Percentiles rank a stretch among this genome's conserved stretches.
These are phyloP conservation scores for Nymphaea colorata DNA, from an alignment of 164 flowering plant species.

Conservation along the genomic window DNA sequence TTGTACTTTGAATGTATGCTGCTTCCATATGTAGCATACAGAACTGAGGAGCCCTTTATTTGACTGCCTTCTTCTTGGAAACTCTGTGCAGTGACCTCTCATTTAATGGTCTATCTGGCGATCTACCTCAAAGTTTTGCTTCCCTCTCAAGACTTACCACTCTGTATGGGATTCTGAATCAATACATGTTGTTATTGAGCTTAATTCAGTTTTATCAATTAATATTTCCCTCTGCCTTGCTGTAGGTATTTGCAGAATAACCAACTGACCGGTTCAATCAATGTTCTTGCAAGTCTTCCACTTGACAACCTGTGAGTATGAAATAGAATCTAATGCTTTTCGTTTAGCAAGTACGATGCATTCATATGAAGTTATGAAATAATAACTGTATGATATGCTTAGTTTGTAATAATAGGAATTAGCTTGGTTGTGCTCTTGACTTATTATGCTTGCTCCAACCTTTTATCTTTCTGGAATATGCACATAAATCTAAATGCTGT, in stretches of 20 bases:
- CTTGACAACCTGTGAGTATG: conserved; percentile 61
- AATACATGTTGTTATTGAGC: not conserved
- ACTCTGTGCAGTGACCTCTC: conserved; percentile 69
- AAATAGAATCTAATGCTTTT: not conserved
- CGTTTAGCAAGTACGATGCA: too few relatives aligned
- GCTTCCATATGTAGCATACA: not conserved
- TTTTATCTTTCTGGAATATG: not conserved
- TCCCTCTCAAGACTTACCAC: conserved; percentile 42
- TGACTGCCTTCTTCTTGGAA: not conserved
- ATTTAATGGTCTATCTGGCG: conserved; percentile 44
- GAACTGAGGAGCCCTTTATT: not conserved
- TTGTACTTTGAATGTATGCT: too few relatives aligned
- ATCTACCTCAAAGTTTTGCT: conserved; percentile 58
- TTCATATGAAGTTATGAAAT: not conserved
- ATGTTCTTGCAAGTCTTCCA: conserved; percentile 43
- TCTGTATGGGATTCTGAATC: conserved; percentile 35
- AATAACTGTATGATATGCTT: not conserved
- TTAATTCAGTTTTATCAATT: conserved; percentile 1
- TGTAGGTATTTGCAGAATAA: conserved; percentile 67
- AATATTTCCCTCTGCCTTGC: conserved; percentile 2
- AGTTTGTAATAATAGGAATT: not conserved
- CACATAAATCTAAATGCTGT: not conserved
- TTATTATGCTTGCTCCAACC: not conserved
- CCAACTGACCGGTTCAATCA: conserved; percentile 54
- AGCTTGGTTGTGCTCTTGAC: not conserved